These are phyloP conservation scores for Ophiostoma ulmi DNA, from an alignment of 2,329 filamentous ascomycete species.

Conservation along the genomic window DNA sequence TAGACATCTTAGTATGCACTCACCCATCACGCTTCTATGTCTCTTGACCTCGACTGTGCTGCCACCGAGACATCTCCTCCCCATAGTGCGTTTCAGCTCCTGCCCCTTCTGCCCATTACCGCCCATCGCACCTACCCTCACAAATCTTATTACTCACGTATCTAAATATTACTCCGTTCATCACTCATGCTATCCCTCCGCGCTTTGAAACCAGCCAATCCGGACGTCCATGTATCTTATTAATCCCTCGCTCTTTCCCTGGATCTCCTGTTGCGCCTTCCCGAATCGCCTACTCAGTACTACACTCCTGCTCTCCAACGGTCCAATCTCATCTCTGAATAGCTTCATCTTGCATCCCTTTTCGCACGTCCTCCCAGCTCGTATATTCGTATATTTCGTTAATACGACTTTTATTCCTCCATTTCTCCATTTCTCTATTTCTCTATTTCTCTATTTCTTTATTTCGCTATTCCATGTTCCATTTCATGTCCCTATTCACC, in stretches of 20 bases:
- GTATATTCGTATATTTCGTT: background rate
- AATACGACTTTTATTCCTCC: background rate
- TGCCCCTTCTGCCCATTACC: slow-evolving; percentile 10
- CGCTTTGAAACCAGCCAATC: slow-evolving; percentile 12
- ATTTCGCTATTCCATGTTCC: too few species aligned
- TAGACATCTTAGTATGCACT: background rate
- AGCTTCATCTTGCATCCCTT: background rate
- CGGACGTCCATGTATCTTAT: background rate
- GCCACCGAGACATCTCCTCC: slow-evolving; percentile 2
- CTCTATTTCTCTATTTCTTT: background rate
- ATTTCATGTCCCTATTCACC: background rate
- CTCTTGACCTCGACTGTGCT: background rate
- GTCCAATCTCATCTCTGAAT: background rate
- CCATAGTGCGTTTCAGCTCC: slow-evolving; percentile 15
- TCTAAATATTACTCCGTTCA: background rate
- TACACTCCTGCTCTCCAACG: background rate
- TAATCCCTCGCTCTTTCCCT: background rate
- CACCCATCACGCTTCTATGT: too few species aligned
- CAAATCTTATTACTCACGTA: background rate
- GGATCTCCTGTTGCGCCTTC: background rate
- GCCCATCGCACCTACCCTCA: slow-evolving; percentile 7
- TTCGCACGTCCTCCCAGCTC: background rate
- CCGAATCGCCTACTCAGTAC: background rate
- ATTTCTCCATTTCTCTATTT: background rate
- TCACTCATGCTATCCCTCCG: background rate